Percentiles rank a stretch among this genome's conserved stretches.
Evolutionary conservation across 2,329 filamentous ascomycete species (phyloP).

Genomic region (Colletotrichum somersetense): DNA sequence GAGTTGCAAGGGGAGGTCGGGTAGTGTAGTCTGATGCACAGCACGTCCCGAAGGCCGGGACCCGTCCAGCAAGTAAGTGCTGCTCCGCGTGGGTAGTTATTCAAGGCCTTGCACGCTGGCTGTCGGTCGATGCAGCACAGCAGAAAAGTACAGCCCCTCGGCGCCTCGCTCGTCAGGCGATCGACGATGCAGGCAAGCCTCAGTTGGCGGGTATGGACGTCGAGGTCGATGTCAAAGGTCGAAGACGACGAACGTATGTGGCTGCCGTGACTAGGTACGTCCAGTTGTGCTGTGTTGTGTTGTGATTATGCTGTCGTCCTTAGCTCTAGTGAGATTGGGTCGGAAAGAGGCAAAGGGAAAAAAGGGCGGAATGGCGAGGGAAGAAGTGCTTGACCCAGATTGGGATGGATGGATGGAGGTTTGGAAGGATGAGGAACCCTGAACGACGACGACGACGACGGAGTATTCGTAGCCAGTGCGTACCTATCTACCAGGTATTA

Average conservation of each 20-base stretch:
- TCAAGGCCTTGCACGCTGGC: neutral
- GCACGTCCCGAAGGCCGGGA: conserved; percentile 27
- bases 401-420: conserved; percentile 10
- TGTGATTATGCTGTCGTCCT: neutral
- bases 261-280: no score
- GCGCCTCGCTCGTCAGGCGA: conserved; percentile 32
- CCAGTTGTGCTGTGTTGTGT: neutral
- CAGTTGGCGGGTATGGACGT: conserved; percentile 2
- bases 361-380: conserved; percentile 31
- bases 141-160: conserved; percentile 34
- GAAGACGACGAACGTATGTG: neutral
- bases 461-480: no score
- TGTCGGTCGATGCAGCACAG: conserved; percentile 1
- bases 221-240: conserved; percentile 14
- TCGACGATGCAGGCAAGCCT: neutral
- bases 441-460: conserved; percentile 1
- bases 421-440: conserved; percentile 37
- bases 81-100: neutral
- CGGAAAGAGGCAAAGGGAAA: neutral
- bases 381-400: conserved; percentile 23
- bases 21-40: conserved; percentile 19
- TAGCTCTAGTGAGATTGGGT: no score
- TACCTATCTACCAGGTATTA: no score
- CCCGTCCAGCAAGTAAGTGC: neutral
- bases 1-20: conserved; percentile 7